These are phyloP conservation scores for Asterochloris sp. DNA, from an alignment of 139 green algal genomes.

Conservation along the genomic window DNA sequence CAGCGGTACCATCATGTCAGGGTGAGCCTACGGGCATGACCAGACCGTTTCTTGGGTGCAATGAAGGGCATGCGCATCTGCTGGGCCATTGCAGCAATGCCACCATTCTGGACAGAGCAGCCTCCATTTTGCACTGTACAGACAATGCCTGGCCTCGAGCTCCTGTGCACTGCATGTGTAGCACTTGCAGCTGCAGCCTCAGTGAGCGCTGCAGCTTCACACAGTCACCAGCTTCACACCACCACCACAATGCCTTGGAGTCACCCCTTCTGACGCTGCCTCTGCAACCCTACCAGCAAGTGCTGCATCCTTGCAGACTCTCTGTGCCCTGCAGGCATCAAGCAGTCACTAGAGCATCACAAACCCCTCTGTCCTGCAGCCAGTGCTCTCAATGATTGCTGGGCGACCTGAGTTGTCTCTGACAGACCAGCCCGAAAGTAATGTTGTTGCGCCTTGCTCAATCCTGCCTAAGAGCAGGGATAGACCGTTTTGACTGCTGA, in stretches of 20 bases:
- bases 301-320: too few relatives aligned
- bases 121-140: too few relatives aligned
- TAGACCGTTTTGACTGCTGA: neutral
- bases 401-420: neutral
- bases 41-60: neutral
- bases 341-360: neutral
- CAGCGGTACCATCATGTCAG: slow-evolving; percentile 36
- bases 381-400: neutral
- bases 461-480: neutral
- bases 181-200: neutral
- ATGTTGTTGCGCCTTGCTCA: neutral
- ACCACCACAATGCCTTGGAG: too few relatives aligned
- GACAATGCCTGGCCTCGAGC: too few relatives aligned
- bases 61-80: neutral
- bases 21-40: neutral
- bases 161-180: too few relatives aligned
- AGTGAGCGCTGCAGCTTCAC: neutral
- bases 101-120: neutral
- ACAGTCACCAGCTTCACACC: neutral
- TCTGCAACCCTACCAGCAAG: too few relatives aligned
- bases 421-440: neutral
- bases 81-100: neutral
- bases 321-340: neutral
- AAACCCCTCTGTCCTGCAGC: neutral
- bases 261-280: too few relatives aligned